Evolutionary conservation across 768 basidiomycete species (phyloP), one percentile per base, ranked within the genome.

Genomic region (Suillus sp.): DNA sequence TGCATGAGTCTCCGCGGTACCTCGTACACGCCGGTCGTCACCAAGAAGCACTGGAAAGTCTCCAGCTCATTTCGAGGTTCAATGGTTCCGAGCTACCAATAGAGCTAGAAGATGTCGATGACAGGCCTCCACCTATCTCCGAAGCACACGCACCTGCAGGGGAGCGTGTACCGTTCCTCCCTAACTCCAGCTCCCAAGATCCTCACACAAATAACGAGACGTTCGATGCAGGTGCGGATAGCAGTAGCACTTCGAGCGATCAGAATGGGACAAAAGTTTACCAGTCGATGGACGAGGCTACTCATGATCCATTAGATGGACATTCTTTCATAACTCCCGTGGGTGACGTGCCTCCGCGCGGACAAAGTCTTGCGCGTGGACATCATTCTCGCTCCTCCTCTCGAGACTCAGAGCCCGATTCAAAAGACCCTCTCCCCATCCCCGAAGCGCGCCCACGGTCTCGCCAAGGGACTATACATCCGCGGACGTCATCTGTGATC

Each of bases 1-100:
- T 99, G 6, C 91, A 98, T 74, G 96, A 99, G 76, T 96, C 95
- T 0, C 95, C 97, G 2, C 87, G 95, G 27, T 98, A 89, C 72
- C 89, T 99, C 63, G 94, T 96, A 5, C 90, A 95, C 53, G 89
- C 92, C 0, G 94, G 95, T 18, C 84, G 94, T 50, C 88, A 86
- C 38, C 83, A 87, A 40, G 95, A 97, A 67, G 96, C 96, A 0
- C 76, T 96, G 40, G 85, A 91, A 67, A 88, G 89, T 0, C 82
- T 99, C 0, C 88, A 90, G 67, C 78, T 92, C 66, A 98, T 99
- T 50, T 92, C 92, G 3, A 83, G 82, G 37, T 94, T 91, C 77
- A 99, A 99, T 74, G 93, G 92, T 2, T 85, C 87, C 18, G 79
- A 87, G 59, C 75, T 95, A 0, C 75, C 80, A 4, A 81, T 95